Evolutionary conservation across 164 flowering plant genomes (phyloP), one percentile per base, ranked within the genome.

Genomic region (Macadamia integrifolia): DNA sequence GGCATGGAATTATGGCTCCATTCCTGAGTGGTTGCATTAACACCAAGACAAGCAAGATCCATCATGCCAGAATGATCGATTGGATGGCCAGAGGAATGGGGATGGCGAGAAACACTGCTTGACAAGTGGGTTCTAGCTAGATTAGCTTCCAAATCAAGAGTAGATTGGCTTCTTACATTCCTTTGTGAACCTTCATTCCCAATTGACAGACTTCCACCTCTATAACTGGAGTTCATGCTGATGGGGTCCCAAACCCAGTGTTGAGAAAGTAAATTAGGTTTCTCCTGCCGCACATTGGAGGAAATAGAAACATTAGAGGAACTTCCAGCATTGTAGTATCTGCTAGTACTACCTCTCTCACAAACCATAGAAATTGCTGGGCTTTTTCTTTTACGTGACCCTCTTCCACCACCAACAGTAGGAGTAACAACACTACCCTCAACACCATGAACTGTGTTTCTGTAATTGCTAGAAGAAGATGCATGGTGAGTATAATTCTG

Each of bases 141-240:
- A 71, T 80, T 76, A 31, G 82, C 40, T 66, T 81, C 88, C 70
- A 81, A 62, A 67, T 83, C 87, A 68, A 75, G 70, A 44, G 81
- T 69, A 65, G 84, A 60, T 58, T 86, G 81, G 66, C 88, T 83
- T 77, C 96, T 81, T 66, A 90, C 92, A 82, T 88, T 90, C 80
- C 92, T 80, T 29, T 61, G 64, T 65, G 84, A 79, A 68, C 76
- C 68, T 66, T 84, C 92, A 69, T 75, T 81, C 49, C 80, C 79
- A 18, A 78, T 71, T 49, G 83, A 75, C 55, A 79, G 79, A 56
- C 73, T 72, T 74, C 73, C 75, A 29, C 81, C 75, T 76, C 80
- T 70, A 50, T 77, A 82, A 63, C 64, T 23, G 8, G 80, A 72
- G 58, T 59, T 28, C 48, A 60, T 46, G 43, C 71, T 46, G 53